Evolutionary conservation across 352 stramenopile genomes (phyloP), one percentile per base, ranked within the genome.

Genomic region (Globisporangium rhizosaccharum): DNA sequence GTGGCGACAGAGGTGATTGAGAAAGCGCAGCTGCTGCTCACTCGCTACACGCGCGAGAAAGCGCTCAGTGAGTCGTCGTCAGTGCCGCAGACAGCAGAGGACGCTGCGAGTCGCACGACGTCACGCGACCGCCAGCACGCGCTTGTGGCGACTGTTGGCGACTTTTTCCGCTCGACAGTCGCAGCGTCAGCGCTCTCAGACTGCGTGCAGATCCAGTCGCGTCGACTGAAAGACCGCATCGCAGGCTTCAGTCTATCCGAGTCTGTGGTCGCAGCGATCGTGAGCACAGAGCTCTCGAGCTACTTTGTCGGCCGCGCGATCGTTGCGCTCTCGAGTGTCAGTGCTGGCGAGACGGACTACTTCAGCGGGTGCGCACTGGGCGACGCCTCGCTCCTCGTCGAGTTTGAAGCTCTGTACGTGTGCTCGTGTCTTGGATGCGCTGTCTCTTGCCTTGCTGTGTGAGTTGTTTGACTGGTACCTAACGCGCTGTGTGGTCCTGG

Each of bases 261-360:
- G 51, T 57, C 63, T 8, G 65, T 57, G 11, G 47, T 79, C 39
- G 26, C 48, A 30, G 49, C 25, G 11, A 48, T 81, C 42, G 30
- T 52, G 18, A 71, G 33, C 45, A 46, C 60, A 18, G 57, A 62
- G 12, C 59, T 81, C 45, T 42, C 60, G 17, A 67, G 60, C 26
- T 79, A 65, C 30, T 76, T 81, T 58, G 62, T 81, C 39, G 70
- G 72, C 23, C 67, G 70, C 5, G 63, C 68, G 17, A 44, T 79
- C 18, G 46, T 72, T 18, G 62, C 65, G 18, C 66, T 73, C 17
- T 63, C 71, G 8, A 62, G 63, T 23, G 67, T 28, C 20, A 73
- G 49, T 20, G n/a, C 18, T 12, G 30, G 49, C 23, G 59, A 66
- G 17, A 46, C 39, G 5, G 59, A 60, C 39, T 66, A 66, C 59